These are phyloP conservation scores for Colletotrichum camelliae DNA, from an alignment of 2,329 filamentous ascomycete genomes.

Conservation along the genomic window DNA sequence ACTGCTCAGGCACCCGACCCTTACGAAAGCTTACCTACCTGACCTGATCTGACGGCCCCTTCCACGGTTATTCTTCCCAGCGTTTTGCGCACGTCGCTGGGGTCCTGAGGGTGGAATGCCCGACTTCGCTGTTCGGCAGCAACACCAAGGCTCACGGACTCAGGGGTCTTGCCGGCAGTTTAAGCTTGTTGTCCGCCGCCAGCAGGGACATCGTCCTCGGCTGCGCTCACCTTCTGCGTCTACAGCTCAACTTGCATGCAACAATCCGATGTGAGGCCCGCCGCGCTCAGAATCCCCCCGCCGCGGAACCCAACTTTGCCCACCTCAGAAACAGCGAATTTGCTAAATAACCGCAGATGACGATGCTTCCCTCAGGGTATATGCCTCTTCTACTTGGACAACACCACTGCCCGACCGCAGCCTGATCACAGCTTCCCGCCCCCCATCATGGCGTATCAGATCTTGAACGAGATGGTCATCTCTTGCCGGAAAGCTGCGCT, in stretches of 20 bases:
- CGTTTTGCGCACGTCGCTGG: not conserved
- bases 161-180: conserved; percentile 16
- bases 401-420: not conserved
- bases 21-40: not conserved
- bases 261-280: conserved; percentile 8
- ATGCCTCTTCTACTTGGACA: not conserved
- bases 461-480: not conserved
- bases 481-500: conserved; percentile 4
- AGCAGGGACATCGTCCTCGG: not conserved
- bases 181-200: not conserved
- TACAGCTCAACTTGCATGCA: not conserved
- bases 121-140: not conserved
- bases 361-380: not conserved
- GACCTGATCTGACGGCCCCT: not conserved
- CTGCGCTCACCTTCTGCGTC: not conserved
- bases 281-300: not conserved
- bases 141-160: not conserved
- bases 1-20: not conserved
- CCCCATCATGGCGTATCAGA: conserved; percentile 1
- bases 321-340: not conserved
- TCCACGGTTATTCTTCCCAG: not conserved
- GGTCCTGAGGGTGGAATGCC: not conserved
- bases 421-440: not conserved
- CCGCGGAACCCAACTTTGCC: not conserved
- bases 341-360: not conserved